These are phyloP conservation scores for Fraxinus anomala DNA, from an alignment of 257 asterid genomes.

Conservation along the genomic window DNA sequence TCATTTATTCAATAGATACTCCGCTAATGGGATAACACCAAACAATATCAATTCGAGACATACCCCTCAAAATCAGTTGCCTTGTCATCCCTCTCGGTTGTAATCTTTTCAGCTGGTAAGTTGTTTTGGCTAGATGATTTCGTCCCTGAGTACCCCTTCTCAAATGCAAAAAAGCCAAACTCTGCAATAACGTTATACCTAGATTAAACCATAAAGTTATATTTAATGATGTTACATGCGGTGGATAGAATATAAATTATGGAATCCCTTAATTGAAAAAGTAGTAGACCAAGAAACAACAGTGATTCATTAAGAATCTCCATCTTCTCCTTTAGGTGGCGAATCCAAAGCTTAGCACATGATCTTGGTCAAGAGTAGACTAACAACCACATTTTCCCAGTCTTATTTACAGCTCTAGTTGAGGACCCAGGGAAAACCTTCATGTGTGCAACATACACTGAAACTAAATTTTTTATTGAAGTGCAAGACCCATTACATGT, in stretches of 20 bases:
- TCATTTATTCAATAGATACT: slow-evolving; percentile 13
- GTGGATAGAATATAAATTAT: slow-evolving; percentile 12
- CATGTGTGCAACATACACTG: background rate
- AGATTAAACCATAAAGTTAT: slow-evolving; percentile 24
- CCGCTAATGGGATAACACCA: slow-evolving; percentile 21
- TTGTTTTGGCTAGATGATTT: slow-evolving; percentile 47
- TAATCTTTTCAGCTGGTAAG: slow-evolving; percentile 31
- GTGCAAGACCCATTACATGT: background rate
- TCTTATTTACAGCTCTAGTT: background rate
- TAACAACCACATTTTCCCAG: background rate
- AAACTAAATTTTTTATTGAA: background rate
- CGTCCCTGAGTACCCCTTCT: slow-evolving; percentile 40
- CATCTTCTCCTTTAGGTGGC: slow-evolving; percentile 10
- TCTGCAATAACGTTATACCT: slow-evolving; percentile 96
- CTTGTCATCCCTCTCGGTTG: slow-evolving; percentile 47
- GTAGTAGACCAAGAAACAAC: background rate
- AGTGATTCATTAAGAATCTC: background rate
- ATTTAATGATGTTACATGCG: slow-evolving; percentile 16
- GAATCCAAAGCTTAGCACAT: background rate
- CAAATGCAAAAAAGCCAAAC: slow-evolving; percentile 73
- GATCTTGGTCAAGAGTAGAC: background rate
- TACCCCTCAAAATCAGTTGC: slow-evolving; percentile 76
- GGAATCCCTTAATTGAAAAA: background rate
- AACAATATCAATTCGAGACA: slow-evolving; percentile 16
- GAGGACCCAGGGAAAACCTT: background rate